Percentiles rank a stretch among this genome's conserved stretches.
Evolutionary conservation across 1,139 yeast genomes (phyloP).

Genomic region (Geotrichum klebahnii): DNA sequence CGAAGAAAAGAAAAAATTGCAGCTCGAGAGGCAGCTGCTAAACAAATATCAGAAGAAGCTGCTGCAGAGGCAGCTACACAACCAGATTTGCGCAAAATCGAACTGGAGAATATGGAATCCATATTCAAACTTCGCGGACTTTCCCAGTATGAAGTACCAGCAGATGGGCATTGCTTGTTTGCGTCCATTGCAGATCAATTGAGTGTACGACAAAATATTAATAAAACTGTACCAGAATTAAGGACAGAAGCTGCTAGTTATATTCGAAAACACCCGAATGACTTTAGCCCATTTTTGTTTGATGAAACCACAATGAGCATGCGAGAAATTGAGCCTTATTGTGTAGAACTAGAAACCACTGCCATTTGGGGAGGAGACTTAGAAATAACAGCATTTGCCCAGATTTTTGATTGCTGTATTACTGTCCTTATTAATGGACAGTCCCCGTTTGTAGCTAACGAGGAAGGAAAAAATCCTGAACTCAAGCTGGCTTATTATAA

Average conservation of each 20-base stretch:
- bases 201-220: constrained; percentile 46
- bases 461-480: constrained; percentile 44
- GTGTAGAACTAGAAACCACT: constrained; percentile 61
- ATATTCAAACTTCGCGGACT: constrained; percentile 51
- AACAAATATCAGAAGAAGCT: constrained; percentile 63
- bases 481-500: constrained; percentile 75
- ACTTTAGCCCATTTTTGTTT: constrained; percentile 74
- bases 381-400: constrained; percentile 77
- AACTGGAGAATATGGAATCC: constrained; percentile 57
- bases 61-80: constrained; percentile 59
- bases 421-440: constrained; percentile 74
- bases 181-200: constrained; percentile 82
- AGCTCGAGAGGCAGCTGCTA: constrained; percentile 65
- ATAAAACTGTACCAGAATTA: constrained; percentile 49
- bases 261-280: constrained; percentile 60
- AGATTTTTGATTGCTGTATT: constrained; percentile 65
- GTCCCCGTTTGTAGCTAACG: constrained; percentile 57
- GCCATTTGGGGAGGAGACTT: constrained; percentile 96
- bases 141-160: constrained; percentile 54
- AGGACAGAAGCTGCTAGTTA: constrained; percentile 63
- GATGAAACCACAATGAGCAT: constrained; percentile 66
- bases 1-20: constrained; percentile 82
- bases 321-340: constrained; percentile 64
- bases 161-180: constrained; percentile 94
- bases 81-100: constrained; percentile 67